These are phyloP conservation scores for Solanum habrochaites DNA, from an alignment of 257 asterid genomes.

Conservation along the genomic window DNA sequence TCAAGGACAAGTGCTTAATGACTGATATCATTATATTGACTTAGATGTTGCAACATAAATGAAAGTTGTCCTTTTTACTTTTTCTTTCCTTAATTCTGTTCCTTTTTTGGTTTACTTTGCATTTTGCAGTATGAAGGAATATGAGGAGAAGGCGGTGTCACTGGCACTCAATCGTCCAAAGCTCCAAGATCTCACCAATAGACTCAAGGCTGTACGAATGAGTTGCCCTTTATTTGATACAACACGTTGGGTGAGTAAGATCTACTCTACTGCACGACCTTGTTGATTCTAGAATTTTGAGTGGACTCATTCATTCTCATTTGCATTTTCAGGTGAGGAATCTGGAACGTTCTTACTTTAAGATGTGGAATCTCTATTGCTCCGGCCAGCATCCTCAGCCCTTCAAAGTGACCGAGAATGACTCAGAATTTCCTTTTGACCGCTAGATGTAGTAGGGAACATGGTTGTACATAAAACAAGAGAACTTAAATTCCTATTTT, in stretches of 20 bases:
- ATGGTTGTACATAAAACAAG: constrained; percentile 37
- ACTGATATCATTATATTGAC: background rate
- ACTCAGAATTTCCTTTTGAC: constrained; percentile 65
- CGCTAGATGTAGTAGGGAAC: constrained; percentile 12
- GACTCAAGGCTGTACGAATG: constrained; percentile 71
- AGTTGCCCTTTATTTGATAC: constrained; percentile 92
- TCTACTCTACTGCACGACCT: background rate
- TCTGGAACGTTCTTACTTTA: constrained; percentile 85
- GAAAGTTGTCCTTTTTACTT: background rate
- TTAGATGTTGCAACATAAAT: background rate
- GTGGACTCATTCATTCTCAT: background rate
- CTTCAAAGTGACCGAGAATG: constrained; percentile 75
- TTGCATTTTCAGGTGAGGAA: constrained; percentile 55
- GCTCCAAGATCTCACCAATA: constrained; percentile 74
- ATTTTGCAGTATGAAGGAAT: constrained; percentile 70
- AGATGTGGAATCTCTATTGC: constrained; percentile 93
- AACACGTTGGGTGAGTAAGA: constrained; percentile 66
- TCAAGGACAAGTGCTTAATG: background rate
- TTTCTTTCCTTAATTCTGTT: background rate
- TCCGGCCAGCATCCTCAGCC: constrained; percentile 82
- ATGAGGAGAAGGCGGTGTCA: constrained; percentile 85
- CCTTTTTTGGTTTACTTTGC: background rate
- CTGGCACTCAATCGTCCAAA: constrained; percentile 66
- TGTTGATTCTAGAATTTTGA: background rate
- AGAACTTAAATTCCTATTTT: background rate